Conservation (phyloP, 129 eudicot genomes). For the Lactuca sativa region DNA sequence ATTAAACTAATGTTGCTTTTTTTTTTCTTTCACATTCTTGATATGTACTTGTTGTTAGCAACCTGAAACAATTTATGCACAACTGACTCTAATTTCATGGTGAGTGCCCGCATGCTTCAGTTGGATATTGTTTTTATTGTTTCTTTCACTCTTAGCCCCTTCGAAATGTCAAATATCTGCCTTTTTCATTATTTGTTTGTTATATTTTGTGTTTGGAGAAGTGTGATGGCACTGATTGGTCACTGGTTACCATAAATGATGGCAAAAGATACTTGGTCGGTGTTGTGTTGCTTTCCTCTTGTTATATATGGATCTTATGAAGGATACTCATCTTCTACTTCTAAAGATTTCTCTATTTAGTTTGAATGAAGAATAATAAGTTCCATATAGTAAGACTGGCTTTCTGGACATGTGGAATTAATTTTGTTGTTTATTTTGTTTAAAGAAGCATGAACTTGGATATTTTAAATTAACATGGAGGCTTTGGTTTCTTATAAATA, state of each 20-base stretch:
- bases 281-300: conserved; percentile 14
- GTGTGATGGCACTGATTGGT: conserved; percentile 90
- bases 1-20: conserved; percentile 25
- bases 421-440: not conserved
- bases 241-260: conserved; percentile 75
- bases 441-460: not conserved
- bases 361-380: conserved; percentile 3
- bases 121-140: conserved; percentile 1
- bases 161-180: conserved; percentile 16
- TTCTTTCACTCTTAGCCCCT: conserved; percentile 8
- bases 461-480: not conserved
- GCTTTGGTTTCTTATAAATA: not conserved
- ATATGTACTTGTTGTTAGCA: conserved; percentile 38
- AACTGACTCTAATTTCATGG: conserved; percentile 92
- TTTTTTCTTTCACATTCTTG: not conserved
- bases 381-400: not conserved
- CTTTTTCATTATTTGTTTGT: conserved; percentile 11
- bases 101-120: conserved; percentile 37
- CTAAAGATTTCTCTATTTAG: not conserved
- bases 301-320: conserved; percentile 22
- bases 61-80: conserved; percentile 66
- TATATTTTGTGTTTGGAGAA: conserved; percentile 65
- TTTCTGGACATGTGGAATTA: conserved; percentile 1
- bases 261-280: conserved; percentile 10
- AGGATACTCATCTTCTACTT: conserved; percentile 22